These are phyloP conservation scores for Artomyces pyxidatus DNA, from an alignment of 768 basidiomycete genomes.

Conservation along the genomic window DNA sequence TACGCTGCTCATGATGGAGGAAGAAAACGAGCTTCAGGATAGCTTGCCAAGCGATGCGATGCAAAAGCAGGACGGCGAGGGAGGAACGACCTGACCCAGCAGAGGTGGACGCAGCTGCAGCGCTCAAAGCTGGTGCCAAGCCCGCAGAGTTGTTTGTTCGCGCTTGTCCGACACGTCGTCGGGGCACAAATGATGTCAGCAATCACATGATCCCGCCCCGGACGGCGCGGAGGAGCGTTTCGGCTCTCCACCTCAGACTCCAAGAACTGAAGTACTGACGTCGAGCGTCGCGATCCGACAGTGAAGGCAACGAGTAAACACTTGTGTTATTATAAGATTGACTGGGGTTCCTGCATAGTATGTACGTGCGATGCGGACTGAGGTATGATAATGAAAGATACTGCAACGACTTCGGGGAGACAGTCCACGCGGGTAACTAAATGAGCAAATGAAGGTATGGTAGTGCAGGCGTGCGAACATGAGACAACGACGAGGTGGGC, in stretches of 20 bases:
- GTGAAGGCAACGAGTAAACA: background rate
- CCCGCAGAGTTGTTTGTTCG: constrained; percentile 9
- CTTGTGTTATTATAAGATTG: background rate
- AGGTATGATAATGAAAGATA: background rate
- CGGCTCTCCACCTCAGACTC: too few species aligned
- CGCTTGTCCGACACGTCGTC: constrained; percentile 7
- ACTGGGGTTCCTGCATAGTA: background rate
- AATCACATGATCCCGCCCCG: background rate
- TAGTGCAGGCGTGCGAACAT: background rate
- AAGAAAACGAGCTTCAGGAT: constrained; percentile 9
- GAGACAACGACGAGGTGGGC: background rate
- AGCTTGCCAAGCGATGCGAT: too few species aligned
- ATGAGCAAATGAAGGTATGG: background rate
- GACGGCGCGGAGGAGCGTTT: too few species aligned
- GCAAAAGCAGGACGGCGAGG: too few species aligned
- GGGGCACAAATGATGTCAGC: background rate
- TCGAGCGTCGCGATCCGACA: background rate
- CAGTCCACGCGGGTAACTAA: background rate
- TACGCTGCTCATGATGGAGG: constrained; percentile 45
- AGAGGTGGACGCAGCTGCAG: too few species aligned
- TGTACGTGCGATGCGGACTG: background rate
- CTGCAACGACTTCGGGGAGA: background rate
- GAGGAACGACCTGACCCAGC: too few species aligned
- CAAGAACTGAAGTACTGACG: too few species aligned
- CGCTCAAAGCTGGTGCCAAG: too few species aligned